A percentile compares a stretch with the other conserved stretches of the same genome.
Evolutionary conservation across 2,329 filamentous ascomycete genomes (phyloP).

Genomic region (Tolypocladium amazonense): DNA sequence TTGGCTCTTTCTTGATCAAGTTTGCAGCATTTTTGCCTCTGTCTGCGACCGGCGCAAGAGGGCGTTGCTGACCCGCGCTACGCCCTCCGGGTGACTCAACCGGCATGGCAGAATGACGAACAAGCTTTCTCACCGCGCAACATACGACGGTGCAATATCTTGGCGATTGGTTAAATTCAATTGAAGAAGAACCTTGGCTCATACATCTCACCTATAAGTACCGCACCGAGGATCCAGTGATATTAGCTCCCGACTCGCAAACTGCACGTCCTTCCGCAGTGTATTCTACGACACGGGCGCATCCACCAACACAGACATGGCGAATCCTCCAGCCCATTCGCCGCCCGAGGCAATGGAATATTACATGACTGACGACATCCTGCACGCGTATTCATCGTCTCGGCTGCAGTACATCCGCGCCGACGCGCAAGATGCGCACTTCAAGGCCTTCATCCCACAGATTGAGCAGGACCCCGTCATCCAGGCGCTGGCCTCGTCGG

Average conservation of each 20-base stretch:
- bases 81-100: no score
- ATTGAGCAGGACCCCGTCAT: constrained; percentile 7
- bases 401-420: constrained; percentile 9
- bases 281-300: no score
- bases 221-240: neutral
- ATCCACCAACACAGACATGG: neutral
- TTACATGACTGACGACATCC: neutral
- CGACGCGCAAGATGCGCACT: constrained; percentile 6
- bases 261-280: neutral
- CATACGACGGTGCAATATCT: neutral
- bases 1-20: no score
- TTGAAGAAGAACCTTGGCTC: neutral
- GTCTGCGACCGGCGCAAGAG: no score
- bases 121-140: neutral
- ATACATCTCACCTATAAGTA: neutral
- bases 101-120: no score
- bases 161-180: neutral
- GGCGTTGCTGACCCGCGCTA: no score
- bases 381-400: constrained; percentile 5
- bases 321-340: neutral
- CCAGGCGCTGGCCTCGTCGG: constrained; percentile 4
- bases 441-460: constrained; percentile 5
- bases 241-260: neutral
- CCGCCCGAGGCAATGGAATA: neutral
- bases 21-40: no score